Percentiles rank a stretch among this genome's conserved stretches.
phyloP scores from a whole-genome alignment of 176 grass and related monocot genomes.

The Oryza glumipatula region DNA sequence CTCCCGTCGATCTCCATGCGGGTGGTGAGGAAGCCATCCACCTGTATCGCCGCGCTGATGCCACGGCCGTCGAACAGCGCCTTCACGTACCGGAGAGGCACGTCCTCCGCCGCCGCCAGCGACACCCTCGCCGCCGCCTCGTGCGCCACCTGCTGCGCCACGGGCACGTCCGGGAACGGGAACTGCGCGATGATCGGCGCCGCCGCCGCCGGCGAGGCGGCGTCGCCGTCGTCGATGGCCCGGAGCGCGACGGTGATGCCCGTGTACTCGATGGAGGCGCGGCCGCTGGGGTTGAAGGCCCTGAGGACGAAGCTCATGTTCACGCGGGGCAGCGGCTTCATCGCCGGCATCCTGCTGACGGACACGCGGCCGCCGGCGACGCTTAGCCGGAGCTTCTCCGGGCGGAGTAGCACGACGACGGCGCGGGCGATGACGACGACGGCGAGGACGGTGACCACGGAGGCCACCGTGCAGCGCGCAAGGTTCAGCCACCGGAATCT shows the following conservation, averaged over 20 bases:
- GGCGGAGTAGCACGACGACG: constrained; percentile 19
- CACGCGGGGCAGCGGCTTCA: neutral
- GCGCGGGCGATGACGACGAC: constrained; percentile 19
- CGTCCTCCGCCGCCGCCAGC: neutral
- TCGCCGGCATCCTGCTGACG: neutral
- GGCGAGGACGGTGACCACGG: neutral
- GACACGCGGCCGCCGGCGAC: neutral
- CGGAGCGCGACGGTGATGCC: neutral
- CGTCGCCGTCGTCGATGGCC: neutral
- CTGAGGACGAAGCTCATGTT: neutral
- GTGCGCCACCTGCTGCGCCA: neutral
- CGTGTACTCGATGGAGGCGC: neutral
- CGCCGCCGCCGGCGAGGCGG: neutral
- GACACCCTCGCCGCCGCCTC: accelerated
- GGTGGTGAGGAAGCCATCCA: neutral
- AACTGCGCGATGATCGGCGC: neutral
- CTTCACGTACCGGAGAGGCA: constrained; percentile 15
- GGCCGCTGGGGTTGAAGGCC: constrained; percentile 30
- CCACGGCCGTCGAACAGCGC: neutral
- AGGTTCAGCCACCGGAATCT: constrained; percentile 8
- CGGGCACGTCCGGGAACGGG: accelerated
- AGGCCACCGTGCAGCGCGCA: constrained; percentile 17
- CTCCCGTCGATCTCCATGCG: neutral
- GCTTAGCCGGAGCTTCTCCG: neutral
- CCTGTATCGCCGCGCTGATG: neutral